Evolutionary conservation across 176 grass and related monocot genomes (phyloP), one percentile per base, ranked within the genome.

Genomic region (Pharus latifolius): DNA sequence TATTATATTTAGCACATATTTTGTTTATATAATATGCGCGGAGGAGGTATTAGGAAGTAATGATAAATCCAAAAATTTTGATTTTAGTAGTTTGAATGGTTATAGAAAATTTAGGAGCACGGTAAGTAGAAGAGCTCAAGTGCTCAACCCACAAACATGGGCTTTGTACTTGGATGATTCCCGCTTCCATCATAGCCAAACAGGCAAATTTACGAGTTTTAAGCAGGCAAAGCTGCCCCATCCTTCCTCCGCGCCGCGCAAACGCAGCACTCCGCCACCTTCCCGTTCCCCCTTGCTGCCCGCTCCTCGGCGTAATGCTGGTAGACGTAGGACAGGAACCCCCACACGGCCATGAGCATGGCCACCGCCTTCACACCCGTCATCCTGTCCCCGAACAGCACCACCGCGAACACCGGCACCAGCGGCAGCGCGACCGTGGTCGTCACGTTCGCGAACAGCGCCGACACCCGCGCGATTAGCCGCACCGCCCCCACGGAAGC

Each of bases 401-500:
- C 63, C 13, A 91, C 95, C 4, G 95, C 95, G 45, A 94, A 88
- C 10, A 91, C 58, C 8, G 95, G 90, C 46, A 91, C 78, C n/a
- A 91, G 44, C 7, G 87, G 90, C 74, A 91, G 72, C 31, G 24
- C 72, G 49, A 99, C 17, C 3, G 95, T 91, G 43, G 33, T 51
- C 23, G 91, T 88, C 79, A 86, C 90, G 67, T 94, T 99, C 1
- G 95, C 84, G 80, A 99, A 98, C 29, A 98, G 46, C 42, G 95
- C 81, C 49, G 95, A 98, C 67, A 86, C 67, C 67, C 67, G 30
- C 2, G 60, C 67, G 25, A 93, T 28, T 1, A 98, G 71, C 15
- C 84, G 75, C 10, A 86, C 41, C 2, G 14, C 0, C n/a, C 87
- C 94, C 16, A 93, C 46, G 1, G 42, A n/a, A 28, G 64, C 16